Conservation (phyloP, 2,329 filamentous ascomycete genomes). For the Diaporthe ilicicola region DNA sequence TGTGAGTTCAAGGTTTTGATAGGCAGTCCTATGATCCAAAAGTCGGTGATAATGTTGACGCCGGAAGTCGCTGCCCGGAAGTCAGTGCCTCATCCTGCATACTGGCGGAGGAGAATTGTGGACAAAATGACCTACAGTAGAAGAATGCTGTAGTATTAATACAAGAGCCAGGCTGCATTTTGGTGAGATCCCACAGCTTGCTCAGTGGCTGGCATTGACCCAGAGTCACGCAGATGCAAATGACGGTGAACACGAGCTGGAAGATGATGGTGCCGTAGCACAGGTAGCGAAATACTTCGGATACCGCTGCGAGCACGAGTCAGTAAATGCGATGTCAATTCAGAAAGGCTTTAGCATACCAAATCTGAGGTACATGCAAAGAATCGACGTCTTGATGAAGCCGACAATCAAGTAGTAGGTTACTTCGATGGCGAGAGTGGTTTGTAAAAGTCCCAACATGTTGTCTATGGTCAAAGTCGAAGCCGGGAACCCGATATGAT, state of each 20-base stretch:
- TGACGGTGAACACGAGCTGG: slow-evolving; percentile 49
- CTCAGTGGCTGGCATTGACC: slow-evolving; percentile 52
- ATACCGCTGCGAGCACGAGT: slow-evolving; percentile 32
- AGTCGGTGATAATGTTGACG: slow-evolving; percentile 57
- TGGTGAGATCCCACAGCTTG: slow-evolving; percentile 51
- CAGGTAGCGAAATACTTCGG: slow-evolving; percentile 40
- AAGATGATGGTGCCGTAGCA: slow-evolving; percentile 48
- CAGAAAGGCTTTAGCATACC: slow-evolving; percentile 39
- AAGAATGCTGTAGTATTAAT: slow-evolving; percentile 52
- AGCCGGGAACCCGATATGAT: slow-evolving; percentile 35
- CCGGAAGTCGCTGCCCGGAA: slow-evolving; percentile 46
- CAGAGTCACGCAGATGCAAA: slow-evolving; percentile 49
- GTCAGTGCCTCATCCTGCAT: neutral
- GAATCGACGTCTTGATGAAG: slow-evolving; percentile 53
- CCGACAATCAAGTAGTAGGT: slow-evolving; percentile 51
- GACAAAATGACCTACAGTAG: slow-evolving; percentile 37
- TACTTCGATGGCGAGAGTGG: slow-evolving; percentile 47
- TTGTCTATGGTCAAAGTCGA: slow-evolving; percentile 35
- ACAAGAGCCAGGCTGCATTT: slow-evolving; percentile 45
- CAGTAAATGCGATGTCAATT: neutral
- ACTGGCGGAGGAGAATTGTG: neutral
- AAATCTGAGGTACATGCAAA: slow-evolving; percentile 56
- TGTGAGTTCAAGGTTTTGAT: slow-evolving; percentile 53
- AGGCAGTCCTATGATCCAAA: slow-evolving; percentile 55
- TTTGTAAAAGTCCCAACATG: slow-evolving; percentile 35